These are phyloP conservation scores for Pichia sp. DNA, from an alignment of 1,139 yeast species.

Conservation along the genomic window DNA sequence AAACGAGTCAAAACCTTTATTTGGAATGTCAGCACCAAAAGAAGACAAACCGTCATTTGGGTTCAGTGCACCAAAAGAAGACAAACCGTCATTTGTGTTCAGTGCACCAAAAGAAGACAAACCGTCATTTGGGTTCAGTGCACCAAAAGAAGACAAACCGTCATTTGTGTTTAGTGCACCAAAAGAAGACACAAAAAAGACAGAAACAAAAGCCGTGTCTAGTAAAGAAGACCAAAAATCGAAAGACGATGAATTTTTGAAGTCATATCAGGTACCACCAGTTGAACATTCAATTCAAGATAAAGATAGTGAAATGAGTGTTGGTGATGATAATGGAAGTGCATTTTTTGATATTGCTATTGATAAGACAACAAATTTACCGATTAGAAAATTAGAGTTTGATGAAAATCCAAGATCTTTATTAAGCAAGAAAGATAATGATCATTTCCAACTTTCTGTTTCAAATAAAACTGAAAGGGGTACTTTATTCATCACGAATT, in stretches of 20 bases:
- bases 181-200: background rate
- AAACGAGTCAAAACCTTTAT: no score
- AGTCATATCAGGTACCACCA: slow-evolving; percentile 14
- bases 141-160: background rate
- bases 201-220: background rate
- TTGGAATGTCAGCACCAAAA: no score
- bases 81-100: background rate
- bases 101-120: background rate
- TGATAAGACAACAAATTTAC: slow-evolving; percentile 35
- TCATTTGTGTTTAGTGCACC: background rate
- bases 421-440: background rate
- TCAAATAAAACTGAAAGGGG: slow-evolving; percentile 8
- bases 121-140: background rate
- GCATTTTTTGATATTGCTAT: slow-evolving; percentile 28
- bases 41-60: background rate
- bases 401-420: slow-evolving; percentile 22
- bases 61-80: no score
- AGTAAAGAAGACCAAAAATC: slow-evolving; percentile 1
- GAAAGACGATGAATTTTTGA: slow-evolving; percentile 11
- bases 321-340: slow-evolving; percentile 1
- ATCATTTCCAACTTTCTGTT: slow-evolving; percentile 5
- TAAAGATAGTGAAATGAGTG: background rate
- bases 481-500: slow-evolving; percentile 3
- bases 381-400: slow-evolving; percentile 32
- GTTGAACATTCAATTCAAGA: slow-evolving; percentile 3